Base-by-base conservation (phyloP, 345 rosid species). In the Combretum micranthum region DNA sequence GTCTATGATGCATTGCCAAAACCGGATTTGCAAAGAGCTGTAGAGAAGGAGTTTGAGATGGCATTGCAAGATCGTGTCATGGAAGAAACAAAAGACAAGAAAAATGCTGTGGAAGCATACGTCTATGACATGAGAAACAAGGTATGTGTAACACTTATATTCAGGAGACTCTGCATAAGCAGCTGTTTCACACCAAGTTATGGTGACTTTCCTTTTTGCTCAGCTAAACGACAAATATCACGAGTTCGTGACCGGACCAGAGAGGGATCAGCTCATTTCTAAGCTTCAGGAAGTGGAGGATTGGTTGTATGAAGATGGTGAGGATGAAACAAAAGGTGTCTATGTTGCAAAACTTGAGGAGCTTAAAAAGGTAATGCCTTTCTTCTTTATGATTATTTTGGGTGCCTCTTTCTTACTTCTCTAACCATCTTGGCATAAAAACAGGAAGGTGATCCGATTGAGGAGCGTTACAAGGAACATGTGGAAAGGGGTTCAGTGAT, bases 231-330 rank as follows among this genome's bases (percentile, higher is more conserved):
- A 87, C 76, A 90, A 81, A 71, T 90, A 79, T 69, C 83, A 85
- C 42, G 97, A 84, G 11, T 90, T 83, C 60, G 88, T 89, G 52
- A 75, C 74, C 43, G 90, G 72, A 4, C 20, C 77, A 2, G 96
- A 87, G 69, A 82, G 83, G 70, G 96, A 89, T 54, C 87, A 77
- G 26, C 77, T 87, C 54, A 55, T 72, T 25, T 59, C 69, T 23
- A 85, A 60, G 63, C 86, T 93, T 53, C 97, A 93, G 83, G 85
- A 76, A 63, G 80, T 79, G 42, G 97, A 93, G 63, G 99, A 93
- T 72, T 93, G 99, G 99, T 69, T 93, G 63, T 93, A 93, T 66
- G 99, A 89, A 62, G 99, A 93, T 66, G 99, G 99, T 21, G 99
- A 93, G 57, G 99, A 93, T 71, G 99, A 93, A 80, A 85, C 96